Evolutionary conservation across 2,329 filamentous ascomycete species (phyloP).

Genomic region (Ceratocystis huliohia): DNA sequence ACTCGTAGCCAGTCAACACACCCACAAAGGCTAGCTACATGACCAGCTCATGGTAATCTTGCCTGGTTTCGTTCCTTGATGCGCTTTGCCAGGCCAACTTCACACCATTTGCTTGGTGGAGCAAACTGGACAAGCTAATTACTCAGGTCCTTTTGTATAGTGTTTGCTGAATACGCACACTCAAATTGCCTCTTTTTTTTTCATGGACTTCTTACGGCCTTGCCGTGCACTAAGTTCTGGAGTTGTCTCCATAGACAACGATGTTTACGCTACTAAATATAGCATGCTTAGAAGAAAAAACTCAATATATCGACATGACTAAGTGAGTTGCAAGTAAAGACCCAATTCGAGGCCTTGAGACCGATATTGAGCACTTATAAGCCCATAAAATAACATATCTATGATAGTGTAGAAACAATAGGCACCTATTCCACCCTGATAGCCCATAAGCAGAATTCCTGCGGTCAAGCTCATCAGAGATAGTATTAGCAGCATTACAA

Average conservation of each 20-base stretch:
- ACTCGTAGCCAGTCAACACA: background rate
- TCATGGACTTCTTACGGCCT: background rate
- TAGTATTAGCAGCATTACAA: too few species aligned
- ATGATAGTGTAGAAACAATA: too few species aligned
- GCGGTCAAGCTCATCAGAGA: too few species aligned
- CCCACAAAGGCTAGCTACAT: background rate
- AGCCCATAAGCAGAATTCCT: too few species aligned
- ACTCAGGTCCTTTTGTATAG: background rate
- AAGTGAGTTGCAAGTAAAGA: background rate
- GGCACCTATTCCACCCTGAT: too few species aligned
- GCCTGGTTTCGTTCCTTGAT: background rate
- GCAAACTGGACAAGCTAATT: background rate
- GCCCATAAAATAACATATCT: too few species aligned
- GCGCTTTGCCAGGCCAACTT: background rate
- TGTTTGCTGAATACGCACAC: background rate
- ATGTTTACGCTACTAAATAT: background rate
- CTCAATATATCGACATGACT: background rate
- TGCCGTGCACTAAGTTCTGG: background rate
- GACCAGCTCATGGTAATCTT: background rate
- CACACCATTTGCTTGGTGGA: background rate
- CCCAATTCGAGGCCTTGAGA: background rate
- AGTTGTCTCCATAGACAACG: background rate
- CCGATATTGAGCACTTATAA: too few species aligned
- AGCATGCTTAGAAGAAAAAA: background rate
- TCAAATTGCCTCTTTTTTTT: background rate